These are phyloP conservation scores for Claviceps sp. DNA, from an alignment of 2,329 filamentous ascomycete genomes.

Conservation along the genomic window DNA sequence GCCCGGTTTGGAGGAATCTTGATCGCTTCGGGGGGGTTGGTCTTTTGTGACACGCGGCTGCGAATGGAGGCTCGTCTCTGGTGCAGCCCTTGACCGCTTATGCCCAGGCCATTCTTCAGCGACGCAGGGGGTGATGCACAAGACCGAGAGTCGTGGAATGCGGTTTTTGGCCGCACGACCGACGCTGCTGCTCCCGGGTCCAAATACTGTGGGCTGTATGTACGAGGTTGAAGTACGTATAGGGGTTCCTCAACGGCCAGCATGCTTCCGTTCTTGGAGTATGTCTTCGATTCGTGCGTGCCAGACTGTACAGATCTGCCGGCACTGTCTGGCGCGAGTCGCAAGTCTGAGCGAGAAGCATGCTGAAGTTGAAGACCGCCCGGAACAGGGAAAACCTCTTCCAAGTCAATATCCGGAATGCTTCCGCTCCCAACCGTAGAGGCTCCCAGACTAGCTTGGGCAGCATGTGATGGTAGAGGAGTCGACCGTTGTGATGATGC, in stretches of 20 bases:
- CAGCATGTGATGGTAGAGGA: neutral
- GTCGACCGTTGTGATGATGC: slow-evolving; percentile 4
- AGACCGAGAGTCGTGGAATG: neutral
- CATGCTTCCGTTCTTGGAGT: slow-evolving; percentile 8
- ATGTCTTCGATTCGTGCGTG: neutral
- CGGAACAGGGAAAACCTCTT: slow-evolving; percentile 13
- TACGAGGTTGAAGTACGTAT: slow-evolving; percentile 42
- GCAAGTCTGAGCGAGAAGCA: slow-evolving; percentile 5
- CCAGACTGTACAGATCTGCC: neutral
- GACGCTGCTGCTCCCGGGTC: neutral
- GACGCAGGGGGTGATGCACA: neutral
- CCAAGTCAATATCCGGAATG: slow-evolving; percentile 8
- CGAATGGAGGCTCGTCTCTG: slow-evolving; percentile 34
- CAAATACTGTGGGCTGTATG: slow-evolving; percentile 33
- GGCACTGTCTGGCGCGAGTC: neutral
- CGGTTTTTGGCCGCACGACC: neutral
- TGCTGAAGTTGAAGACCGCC: slow-evolving; percentile 11
- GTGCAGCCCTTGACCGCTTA: neutral
- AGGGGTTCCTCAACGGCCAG: slow-evolving; percentile 23
- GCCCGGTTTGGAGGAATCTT: slow-evolving; percentile 31
- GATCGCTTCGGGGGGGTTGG: slow-evolving; percentile 37
- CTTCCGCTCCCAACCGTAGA: slow-evolving; percentile 5
- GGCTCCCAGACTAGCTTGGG: slow-evolving; percentile 8
- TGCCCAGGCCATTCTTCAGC: neutral
- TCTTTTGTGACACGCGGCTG: slow-evolving; percentile 40